Evolutionary conservation across 2,329 filamentous ascomycete genomes (phyloP), one percentile per base, ranked within the genome.

Genomic region (Colletotrichum sojae): DNA sequence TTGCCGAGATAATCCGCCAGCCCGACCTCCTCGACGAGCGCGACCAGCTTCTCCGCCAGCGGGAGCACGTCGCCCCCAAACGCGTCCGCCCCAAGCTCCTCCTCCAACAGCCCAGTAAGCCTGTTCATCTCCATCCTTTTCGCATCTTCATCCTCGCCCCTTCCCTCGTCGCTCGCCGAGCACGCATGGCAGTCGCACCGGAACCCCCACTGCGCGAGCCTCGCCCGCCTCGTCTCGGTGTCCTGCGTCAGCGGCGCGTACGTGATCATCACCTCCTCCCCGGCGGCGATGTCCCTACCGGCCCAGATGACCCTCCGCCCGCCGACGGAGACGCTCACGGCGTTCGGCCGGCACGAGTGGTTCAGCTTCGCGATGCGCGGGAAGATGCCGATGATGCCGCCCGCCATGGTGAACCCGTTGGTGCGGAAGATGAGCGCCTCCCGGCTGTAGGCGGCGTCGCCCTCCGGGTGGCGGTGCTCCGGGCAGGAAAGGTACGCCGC

Each of bases 341-440:
- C 56, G 60, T 83, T 83, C 1, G 81, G 79, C 36, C 73, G 77
- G 73, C 81, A 83, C 18, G 73, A 75, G 72, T 83, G 81, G 63
- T 83, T 83, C 75, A 83, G 78, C 36, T 80, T 78, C 5, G 79
- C 74, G 16, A 79, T 75, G 36, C 76, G 65, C 8, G 76, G 74
- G 51, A 81, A 83, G 15, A 83, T 73, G 6, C 74, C 78, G 0
- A 78, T 75, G 2, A 75, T 75, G 1, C 71, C 58, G 31, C 63
- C 65, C 12, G 68, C 71, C 72, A 76, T 76, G 57, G 78, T 76
- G 76, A 81, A 82, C 62, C 78, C 80, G 71, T 83, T 82, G 40
- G 76, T 82, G 69, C 80, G 79, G 71, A 83, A 82, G 60, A 82
- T 78, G 72, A 75, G 75, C 46, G 75, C 71, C 39, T 71, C 64